Base-by-base conservation (phyloP, 495 filamentous ascomycete genomes). In the Neohortaea acidophila region DNA sequence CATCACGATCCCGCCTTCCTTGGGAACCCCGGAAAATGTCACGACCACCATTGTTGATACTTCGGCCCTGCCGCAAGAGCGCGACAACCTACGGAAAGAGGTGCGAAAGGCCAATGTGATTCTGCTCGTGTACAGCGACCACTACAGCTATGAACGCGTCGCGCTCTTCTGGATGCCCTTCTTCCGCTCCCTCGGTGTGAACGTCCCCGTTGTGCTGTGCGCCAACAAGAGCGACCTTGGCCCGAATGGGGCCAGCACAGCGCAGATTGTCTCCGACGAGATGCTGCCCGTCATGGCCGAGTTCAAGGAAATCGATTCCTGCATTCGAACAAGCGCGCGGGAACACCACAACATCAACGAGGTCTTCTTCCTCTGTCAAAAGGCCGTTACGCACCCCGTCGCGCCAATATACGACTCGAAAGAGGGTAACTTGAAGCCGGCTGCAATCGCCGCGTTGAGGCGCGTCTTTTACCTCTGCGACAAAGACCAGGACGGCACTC, bases 281-380 rank as follows among this genome's bases (percentile, higher is more conserved):
- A 97, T 97, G 91, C 64, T 97, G 35, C 91, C 89, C 2, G 76
- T 96, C 47, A 96, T 97, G 89, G 73, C 80, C 29, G 89, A 97
- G 58, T 97, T 96, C 66, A 89, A 94, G 41, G 89, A 97, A 59
- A 94, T 97, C 33, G 89, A 97, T 51, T 91, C 85, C 1, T 94
- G 89, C 58, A 94, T 97, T 55, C 73, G 89, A 33, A 83, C 86
- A 1, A 96, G 87, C 57, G 89, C 91, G 17, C 75, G 84, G 46
- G 86, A 97, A 53, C 81, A 93, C 49, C 77, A 80, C 41, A 97
- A 97, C 60, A 79, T 96, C 44, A 92, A 93, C 51, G 87, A 97
- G 60, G 83, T 84, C 14, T 94, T 97, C 59, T 94, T 91, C 54
- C 72, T 97, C 19, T 96, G 91, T 56, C 87, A 96, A 52, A 94